phyloP scores from a whole-genome alignment of 441 rosid genomes.

The Geranium incanum region DNA sequence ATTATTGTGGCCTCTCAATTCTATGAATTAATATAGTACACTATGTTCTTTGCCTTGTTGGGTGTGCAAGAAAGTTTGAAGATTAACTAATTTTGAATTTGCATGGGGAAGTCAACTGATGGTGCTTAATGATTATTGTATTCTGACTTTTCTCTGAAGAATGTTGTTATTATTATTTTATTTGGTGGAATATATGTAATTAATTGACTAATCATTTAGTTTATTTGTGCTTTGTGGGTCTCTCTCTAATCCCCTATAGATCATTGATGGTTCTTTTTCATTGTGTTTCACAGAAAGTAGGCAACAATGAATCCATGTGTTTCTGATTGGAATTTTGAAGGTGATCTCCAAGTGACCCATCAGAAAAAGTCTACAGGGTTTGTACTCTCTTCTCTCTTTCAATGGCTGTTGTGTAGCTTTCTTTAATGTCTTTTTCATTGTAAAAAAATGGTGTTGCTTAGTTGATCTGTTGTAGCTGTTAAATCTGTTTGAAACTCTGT shows the following conservation, averaged over 20 bases:
- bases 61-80: constrained; percentile 1
- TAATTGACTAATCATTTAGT: constrained; percentile 7
- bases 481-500: not conserved
- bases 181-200: not conserved
- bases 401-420: not conserved
- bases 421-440: not conserved
- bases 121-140: not conserved
- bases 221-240: not conserved
- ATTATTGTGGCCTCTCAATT: not conserved
- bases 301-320: constrained; percentile 49
- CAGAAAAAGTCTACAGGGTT: constrained; percentile 39
- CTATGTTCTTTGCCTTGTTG: not conserved
- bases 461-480: not conserved
- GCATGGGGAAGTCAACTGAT: not conserved
- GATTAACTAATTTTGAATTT: not conserved
- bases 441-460: constrained; percentile 2
- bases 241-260: not conserved
- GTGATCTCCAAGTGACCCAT: constrained; percentile 31
- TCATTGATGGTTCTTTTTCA: not conserved
- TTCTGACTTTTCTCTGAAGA: not conserved
- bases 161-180: not conserved
- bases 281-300: constrained; percentile 21
- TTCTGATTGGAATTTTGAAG: constrained; percentile 53
- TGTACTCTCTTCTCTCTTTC: constrained; percentile 16
- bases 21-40: not conserved